Conservation (phyloP, 2,329 filamentous ascomycete genomes). For the Cercospora sp. region DNA sequence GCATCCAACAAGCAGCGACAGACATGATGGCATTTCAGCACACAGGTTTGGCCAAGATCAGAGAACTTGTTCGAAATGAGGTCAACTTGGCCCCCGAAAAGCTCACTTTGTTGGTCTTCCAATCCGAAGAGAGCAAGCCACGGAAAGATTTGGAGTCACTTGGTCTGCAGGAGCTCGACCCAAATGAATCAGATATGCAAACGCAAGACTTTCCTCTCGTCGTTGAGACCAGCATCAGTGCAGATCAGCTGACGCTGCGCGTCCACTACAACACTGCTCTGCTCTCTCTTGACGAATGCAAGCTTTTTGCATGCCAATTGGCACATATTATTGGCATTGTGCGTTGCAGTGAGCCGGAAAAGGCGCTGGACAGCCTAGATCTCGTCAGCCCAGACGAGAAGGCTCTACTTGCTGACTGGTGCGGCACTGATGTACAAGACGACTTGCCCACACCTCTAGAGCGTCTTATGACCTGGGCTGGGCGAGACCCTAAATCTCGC, state of each 20-base stretch:
- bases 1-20: not conserved
- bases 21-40: not conserved
- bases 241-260: not conserved
- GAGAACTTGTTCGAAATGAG: not conserved
- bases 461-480: not conserved
- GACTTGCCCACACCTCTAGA: not conserved
- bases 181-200: not conserved
- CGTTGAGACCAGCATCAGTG: not conserved
- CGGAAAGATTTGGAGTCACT: not conserved
- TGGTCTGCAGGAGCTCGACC: not conserved
- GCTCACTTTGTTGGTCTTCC: not conserved
- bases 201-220: not conserved
- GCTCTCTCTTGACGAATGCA: not conserved
- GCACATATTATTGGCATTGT: not conserved
- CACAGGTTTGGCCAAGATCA: not conserved
- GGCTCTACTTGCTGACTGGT: not conserved
- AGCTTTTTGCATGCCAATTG: not conserved
- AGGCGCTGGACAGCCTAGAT: not conserved
- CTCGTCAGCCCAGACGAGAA: not conserved
- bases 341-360: not conserved
- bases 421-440: not conserved
- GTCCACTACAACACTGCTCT: not conserved
- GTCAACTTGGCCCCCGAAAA: not conserved
- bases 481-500: not conserved
- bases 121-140: not conserved